Conservation (phyloP, 2,329 filamentous ascomycete genomes). For the Xylariaceae sp. region DNA sequence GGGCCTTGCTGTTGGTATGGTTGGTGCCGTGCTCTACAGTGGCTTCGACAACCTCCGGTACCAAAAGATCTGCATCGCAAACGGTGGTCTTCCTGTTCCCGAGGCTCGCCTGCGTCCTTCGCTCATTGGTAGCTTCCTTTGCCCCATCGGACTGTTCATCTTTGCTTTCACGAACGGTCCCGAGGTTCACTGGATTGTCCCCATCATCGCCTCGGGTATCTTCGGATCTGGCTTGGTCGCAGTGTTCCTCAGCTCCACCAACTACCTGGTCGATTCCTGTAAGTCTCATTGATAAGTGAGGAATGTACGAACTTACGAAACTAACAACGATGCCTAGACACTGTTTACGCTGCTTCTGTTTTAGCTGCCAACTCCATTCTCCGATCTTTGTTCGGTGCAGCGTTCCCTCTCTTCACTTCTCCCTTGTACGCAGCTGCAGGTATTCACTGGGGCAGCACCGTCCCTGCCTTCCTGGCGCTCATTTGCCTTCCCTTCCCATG, state of each 20-base stretch:
- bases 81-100: slow-evolving; percentile 57
- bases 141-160: slow-evolving; percentile 66
- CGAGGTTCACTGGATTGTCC: slow-evolving; percentile 53
- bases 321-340: slow-evolving; percentile 39
- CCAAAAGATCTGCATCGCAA: slow-evolving; percentile 39
- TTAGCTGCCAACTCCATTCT: slow-evolving; percentile 60
- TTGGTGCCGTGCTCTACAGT: slow-evolving; percentile 54
- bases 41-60: slow-evolving; percentile 57
- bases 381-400: slow-evolving; percentile 58
- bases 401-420: slow-evolving; percentile 60
- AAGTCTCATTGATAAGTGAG: slow-evolving; percentile 12
- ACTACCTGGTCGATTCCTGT: slow-evolving; percentile 57
- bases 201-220: slow-evolving; percentile 33
- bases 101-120: slow-evolving; percentile 64
- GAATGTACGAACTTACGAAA: neutral
- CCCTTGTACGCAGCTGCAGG: slow-evolving; percentile 58
- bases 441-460: slow-evolving; percentile 71
- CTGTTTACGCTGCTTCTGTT: slow-evolving; percentile 68
- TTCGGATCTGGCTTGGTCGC: slow-evolving; percentile 45
- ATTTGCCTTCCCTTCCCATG: slow-evolving; percentile 72
- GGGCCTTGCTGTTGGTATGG: slow-evolving; percentile 66
- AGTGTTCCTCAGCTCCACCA: slow-evolving; percentile 56
- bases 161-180: slow-evolving; percentile 65
- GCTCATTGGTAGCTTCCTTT: slow-evolving; percentile 58
- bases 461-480: slow-evolving; percentile 72